Base-by-base conservation (phyloP, 371 early-diverging fungal species). In the Nematocida parisii region DNA sequence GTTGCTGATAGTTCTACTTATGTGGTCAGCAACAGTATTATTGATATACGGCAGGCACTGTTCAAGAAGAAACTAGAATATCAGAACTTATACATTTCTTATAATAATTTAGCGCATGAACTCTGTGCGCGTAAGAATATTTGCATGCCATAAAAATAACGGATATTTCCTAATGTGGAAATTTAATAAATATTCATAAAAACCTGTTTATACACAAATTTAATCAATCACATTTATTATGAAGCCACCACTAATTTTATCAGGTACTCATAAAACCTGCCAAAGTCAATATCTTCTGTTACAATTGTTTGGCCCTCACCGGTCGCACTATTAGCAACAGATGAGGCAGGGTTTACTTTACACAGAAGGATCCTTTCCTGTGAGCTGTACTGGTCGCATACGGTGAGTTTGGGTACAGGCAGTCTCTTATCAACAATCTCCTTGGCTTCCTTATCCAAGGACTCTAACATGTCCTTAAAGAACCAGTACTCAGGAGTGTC, bases 341-440 rank as follows among this genome's bases (percentile, higher is more conserved):
- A 77, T 1, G 93, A 93, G n/a, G 94, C 93, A 47, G 99, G 98
- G 85, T 98, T 98, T 57, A 99, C 90, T 87, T 96, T 97, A 80
- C 93, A 92, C 42, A 97, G 89, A 82, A 99, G 88, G 92, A 98
- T 97, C 84, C 99, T 93, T 22, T 96, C 97, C 89, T 99, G 99
- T 4, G 97, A 96, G 33, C 95, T 94, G 75, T 93, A 90, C 86
- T 95, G 94, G 84, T 95, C 94, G 83, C 95, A 94, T 45, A 92
- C 95, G 86, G 96, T 92, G 86, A 95, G 97, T 82, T 97, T 92
- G 5, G 99, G 98, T 52, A 96, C 91, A 9, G 98, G 98, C 90
- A 97, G 94, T 74, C 99, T 89, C 52, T 94, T 94, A 20, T 90
- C 88, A 66, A 97, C 88, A 71, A 99, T 85, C 44, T 93, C 93